Evolutionary conservation across 2,329 filamentous ascomycete species (phyloP).

Genomic region (Atkinsonella texensis): DNA sequence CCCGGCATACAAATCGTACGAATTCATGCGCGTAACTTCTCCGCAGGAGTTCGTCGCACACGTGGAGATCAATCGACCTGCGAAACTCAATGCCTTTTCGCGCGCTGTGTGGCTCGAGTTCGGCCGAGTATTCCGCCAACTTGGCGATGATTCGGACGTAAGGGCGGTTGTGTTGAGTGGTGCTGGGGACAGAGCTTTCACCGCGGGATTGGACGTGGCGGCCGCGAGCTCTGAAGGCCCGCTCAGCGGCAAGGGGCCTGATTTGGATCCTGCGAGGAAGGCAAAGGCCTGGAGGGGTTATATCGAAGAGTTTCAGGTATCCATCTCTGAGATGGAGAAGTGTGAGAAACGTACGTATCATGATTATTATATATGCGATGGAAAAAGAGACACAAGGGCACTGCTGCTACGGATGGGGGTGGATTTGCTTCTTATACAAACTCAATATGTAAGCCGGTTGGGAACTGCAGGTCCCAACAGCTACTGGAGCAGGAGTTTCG

Average conservation of each 20-base stretch:
- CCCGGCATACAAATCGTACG: conserved; percentile 34
- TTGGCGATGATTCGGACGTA: conserved; percentile 61
- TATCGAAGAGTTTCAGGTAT: conserved; percentile 70
- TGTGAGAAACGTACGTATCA: conserved; percentile 65
- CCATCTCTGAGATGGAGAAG: conserved; percentile 62
- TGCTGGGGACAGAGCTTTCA: conserved; percentile 74
- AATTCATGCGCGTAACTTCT: conserved; percentile 63
- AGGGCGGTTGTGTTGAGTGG: conserved; percentile 71
- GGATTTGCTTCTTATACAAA: too few species aligned
- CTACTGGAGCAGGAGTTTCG: neutral
- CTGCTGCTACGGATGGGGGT: too few species aligned
- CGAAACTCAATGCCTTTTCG: conserved; percentile 81
- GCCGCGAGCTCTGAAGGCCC: conserved; percentile 46
- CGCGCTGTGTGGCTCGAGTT: conserved; percentile 81
- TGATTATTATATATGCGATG: neutral
- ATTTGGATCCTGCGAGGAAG: conserved; percentile 49
- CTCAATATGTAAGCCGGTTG: too few species aligned
- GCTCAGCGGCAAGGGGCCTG: conserved; percentile 20
- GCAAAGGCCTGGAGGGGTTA: conserved; percentile 52
- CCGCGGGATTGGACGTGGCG: conserved; percentile 72
- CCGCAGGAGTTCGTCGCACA: conserved; percentile 68
- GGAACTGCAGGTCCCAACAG: too few species aligned
- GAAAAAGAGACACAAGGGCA: too few species aligned
- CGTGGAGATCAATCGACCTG: conserved; percentile 78
- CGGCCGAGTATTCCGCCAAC: conserved; percentile 54